Conservation (phyloP, 805 yeast genomes). For the Tetrapisispora fleetii region DNA sequence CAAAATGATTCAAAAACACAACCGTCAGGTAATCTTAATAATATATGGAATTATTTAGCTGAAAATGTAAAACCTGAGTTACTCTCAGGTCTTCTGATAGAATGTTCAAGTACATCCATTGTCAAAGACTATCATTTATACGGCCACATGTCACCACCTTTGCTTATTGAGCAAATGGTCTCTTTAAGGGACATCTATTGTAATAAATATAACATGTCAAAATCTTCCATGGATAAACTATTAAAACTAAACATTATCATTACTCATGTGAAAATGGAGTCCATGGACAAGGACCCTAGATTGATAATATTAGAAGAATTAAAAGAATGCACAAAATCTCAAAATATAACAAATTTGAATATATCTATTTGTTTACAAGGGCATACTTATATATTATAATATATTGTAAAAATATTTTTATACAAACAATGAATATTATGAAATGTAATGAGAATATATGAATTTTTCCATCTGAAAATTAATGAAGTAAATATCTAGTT, state of each 20-base stretch:
- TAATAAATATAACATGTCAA: slow-evolving; percentile 31
- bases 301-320: slow-evolving; percentile 41
- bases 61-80: slow-evolving; percentile 32
- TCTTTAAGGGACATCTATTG: slow-evolving; percentile 31
- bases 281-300: slow-evolving; percentile 44
- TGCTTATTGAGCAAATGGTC: slow-evolving; percentile 48
- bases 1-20: slow-evolving; percentile 52
- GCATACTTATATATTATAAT: slow-evolving; percentile 7
- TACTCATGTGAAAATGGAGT: slow-evolving; percentile 42
- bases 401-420: background rate
- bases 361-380: slow-evolving; percentile 25
- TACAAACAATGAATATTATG: background rate
- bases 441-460: background rate
- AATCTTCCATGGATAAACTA: background rate
- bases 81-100: slow-evolving; percentile 55
- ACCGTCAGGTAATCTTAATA: background rate
- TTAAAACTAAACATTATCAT: slow-evolving; percentile 30
- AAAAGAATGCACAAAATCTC: slow-evolving; percentile 28
- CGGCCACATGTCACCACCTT: slow-evolving; percentile 73
- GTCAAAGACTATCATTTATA: slow-evolving; percentile 43
- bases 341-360: slow-evolving; percentile 30
- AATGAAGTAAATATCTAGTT: background rate
- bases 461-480: background rate
- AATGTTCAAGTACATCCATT: slow-evolving; percentile 55
- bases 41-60: slow-evolving; percentile 50